Evolutionary conservation across 768 basidiomycete genomes (phyloP).

Genomic region (Fomitopsis serialis): DNA sequence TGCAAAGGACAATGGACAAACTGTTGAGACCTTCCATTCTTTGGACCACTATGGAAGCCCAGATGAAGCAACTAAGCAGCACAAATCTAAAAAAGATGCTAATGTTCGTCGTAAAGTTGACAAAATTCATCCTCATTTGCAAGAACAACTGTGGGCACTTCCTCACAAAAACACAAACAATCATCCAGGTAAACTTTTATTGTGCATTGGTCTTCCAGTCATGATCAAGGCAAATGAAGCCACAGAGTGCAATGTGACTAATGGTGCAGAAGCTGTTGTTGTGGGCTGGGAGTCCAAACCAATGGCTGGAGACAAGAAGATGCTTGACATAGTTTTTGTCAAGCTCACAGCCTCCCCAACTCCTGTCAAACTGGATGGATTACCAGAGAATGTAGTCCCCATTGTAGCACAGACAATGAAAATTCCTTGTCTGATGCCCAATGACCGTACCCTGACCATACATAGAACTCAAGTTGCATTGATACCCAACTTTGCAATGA

Average conservation of each 20-base stretch:
- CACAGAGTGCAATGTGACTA: too few relatives aligned
- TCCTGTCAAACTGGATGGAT: conserved; percentile 4
- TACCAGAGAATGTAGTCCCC: conserved; percentile 17
- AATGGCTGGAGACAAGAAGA: background rate
- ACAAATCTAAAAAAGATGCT: background rate
- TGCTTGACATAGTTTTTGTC: conserved; percentile 11
- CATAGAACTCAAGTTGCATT: too few relatives aligned
- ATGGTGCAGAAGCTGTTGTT: too few relatives aligned
- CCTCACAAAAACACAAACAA: conserved; percentile 12
- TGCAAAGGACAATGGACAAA: conserved; percentile 26
- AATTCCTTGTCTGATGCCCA: too few relatives aligned
- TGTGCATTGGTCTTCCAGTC: conserved; percentile 20
- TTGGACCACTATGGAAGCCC: background rate
- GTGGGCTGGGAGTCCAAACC: conserved; percentile 6
- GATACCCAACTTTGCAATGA: conserved; percentile 20
- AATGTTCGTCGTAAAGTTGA: background rate
- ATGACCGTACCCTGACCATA: too few relatives aligned
- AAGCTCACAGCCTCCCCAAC: conserved; percentile 7
- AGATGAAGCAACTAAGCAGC: background rate
- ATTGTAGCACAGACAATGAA: conserved; percentile 13
- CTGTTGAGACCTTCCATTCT: conserved; percentile 6
- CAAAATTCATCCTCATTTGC: conserved; percentile 1
- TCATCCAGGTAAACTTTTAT: conserved; percentile 12
- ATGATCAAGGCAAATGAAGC: too few relatives aligned
- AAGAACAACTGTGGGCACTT: conserved; percentile 17